phyloP scores from a whole-genome alignment of 129 eudicot genomes.

The Artemisia annua region DNA sequence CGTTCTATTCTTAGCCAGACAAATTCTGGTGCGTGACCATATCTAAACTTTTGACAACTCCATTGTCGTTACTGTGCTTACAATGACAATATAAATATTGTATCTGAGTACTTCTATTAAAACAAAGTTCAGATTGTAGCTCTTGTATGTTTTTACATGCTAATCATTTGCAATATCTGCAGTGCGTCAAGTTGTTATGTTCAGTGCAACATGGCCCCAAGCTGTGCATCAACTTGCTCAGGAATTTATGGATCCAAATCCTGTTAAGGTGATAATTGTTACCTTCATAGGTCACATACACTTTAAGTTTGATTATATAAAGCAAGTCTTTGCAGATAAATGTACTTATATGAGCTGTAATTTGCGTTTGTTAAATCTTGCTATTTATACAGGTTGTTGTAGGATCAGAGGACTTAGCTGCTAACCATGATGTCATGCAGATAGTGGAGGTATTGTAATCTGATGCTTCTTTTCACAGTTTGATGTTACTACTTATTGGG shows the following conservation, averaged over 20 bases:
- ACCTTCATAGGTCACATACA: not conserved
- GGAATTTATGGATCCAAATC: constrained; percentile 94
- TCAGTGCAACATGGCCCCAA: constrained; percentile 98
- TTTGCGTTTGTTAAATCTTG: not conserved
- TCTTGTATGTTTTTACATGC: not conserved
- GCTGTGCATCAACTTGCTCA: constrained; percentile 89
- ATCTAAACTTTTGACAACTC: not conserved
- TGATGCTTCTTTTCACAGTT: not conserved
- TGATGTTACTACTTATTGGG: not conserved
- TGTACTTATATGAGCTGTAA: not conserved
- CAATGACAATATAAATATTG: not conserved
- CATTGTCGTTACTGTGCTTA: not conserved
- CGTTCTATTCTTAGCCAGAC: constrained; percentile 86
- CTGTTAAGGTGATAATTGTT: constrained; percentile 62
- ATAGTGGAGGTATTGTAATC: constrained; percentile 70
- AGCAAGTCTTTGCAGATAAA: constrained; percentile 6
- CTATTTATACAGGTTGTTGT: constrained; percentile 70
- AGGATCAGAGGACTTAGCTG: constrained; percentile 99
- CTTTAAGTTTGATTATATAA: not conserved
- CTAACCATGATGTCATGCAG: constrained; percentile 99
- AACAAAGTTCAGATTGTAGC: constrained; percentile 2
- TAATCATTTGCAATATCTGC: constrained; percentile 19
- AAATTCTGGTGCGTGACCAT: constrained; percentile 52
- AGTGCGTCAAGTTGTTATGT: constrained; percentile 98
- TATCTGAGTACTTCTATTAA: not conserved